A percentile compares a stretch with the other conserved stretches of the same genome.
Conservation (phyloP, 441 rosid genomes). For the Erodium texanum region DNA sequence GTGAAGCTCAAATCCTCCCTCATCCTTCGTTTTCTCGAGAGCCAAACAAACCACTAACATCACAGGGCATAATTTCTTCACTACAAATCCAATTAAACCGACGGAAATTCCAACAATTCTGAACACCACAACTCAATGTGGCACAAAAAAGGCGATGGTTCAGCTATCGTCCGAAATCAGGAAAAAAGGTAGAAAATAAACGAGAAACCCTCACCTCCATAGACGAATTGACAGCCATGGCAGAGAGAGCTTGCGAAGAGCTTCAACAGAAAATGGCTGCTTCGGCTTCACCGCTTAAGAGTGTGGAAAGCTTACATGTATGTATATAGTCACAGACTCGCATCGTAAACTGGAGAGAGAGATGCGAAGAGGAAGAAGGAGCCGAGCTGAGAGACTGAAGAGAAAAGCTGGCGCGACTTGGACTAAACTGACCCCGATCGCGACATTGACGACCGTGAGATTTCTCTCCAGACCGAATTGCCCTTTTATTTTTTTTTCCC, state of each 20-base stretch:
- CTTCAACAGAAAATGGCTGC: not conserved
- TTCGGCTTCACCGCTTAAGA: not conserved
- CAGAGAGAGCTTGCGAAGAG: constrained; percentile 8
- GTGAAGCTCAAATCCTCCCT: not conserved
- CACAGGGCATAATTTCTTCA: too few relatives aligned
- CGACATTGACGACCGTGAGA: too few relatives aligned
- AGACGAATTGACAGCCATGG: constrained; percentile 26
- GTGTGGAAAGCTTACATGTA: too few relatives aligned
- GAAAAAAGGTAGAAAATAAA: not conserved
- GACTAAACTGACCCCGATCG: too few relatives aligned
- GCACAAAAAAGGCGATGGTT: not conserved
- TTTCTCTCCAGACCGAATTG: too few relatives aligned
- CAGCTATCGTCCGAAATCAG: not conserved
- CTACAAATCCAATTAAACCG: not conserved
- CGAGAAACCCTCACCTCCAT: constrained; percentile 28
- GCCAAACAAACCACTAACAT: not conserved
- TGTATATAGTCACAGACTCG: not conserved
- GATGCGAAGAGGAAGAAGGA: too few relatives aligned
- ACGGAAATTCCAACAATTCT: not conserved
- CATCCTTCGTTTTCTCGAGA: not conserved
- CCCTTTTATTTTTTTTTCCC: too few relatives aligned
- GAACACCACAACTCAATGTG: not conserved
- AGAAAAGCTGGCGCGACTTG: too few relatives aligned
- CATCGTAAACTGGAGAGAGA: not conserved
- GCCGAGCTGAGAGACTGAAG: too few relatives aligned